phyloP scores from a whole-genome alignment of 2,329 filamentous ascomycete genomes.

The Penicillium sumatraense region DNA sequence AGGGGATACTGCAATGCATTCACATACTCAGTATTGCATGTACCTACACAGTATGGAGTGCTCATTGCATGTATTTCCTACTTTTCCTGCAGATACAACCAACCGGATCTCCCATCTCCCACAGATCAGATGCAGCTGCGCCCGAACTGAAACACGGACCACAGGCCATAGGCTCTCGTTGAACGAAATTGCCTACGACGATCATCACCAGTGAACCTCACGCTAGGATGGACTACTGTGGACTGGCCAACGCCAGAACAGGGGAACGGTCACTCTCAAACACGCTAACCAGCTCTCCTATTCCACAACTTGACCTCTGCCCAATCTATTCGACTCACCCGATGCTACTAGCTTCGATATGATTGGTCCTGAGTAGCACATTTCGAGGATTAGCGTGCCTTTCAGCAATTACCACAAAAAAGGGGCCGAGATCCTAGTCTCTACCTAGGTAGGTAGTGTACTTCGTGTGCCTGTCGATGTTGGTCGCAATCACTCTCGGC shows the following conservation, averaged over 20 bases:
- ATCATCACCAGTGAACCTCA: conserved; percentile 22
- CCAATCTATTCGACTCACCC: conserved; percentile 21
- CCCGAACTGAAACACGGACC: conserved; percentile 23
- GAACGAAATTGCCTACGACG: conserved; percentile 28
- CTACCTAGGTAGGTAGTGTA: too few species aligned
- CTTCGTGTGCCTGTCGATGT: too few species aligned
- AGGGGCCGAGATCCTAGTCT: neutral
- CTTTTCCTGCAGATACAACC: too few species aligned
- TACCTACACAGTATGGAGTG: too few species aligned
- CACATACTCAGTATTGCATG: too few species aligned
- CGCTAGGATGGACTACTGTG: conserved; percentile 23
- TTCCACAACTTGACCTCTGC: conserved; percentile 11
- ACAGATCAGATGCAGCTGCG: conserved; percentile 17
- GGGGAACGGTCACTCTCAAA: conserved; percentile 19
- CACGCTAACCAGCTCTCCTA: conserved; percentile 23
- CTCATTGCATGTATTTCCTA: too few species aligned
- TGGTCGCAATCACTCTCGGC: neutral
- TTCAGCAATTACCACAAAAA: conserved; percentile 8
- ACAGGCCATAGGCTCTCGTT: conserved; percentile 16
- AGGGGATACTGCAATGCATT: too few species aligned
- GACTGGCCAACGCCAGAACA: conserved; percentile 19
- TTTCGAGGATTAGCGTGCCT: conserved; percentile 9
- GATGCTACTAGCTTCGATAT: neutral
- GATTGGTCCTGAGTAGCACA: conserved; percentile 17
- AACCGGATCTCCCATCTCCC: neutral